Percentiles rank a stretch among this genome's conserved stretches.
phyloP scores from a whole-genome alignment of 441 rosid species.

The Adansonia madagascariensis region DNA sequence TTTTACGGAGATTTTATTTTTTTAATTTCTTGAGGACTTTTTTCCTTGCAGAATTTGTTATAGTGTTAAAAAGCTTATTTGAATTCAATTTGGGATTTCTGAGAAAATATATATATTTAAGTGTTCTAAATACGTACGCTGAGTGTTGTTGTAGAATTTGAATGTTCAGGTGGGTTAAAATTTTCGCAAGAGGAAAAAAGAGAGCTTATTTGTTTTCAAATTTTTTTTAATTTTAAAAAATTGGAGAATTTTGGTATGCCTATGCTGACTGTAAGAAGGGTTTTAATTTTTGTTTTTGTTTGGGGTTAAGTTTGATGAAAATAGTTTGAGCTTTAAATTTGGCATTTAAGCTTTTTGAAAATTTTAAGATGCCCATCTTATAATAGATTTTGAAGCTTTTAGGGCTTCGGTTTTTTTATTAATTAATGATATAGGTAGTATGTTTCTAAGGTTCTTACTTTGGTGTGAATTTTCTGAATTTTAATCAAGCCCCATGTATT shows the following conservation, averaged over 20 bases:
- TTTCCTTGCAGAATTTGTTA: not conserved
- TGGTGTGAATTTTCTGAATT: not conserved
- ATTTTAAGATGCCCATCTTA: not conserved
- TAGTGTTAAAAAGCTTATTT: not conserved
- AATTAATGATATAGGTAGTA: not conserved
- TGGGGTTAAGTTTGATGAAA: not conserved
- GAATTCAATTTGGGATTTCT: not conserved
- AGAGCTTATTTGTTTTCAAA: conserved; percentile 4
- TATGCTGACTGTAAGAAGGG: not conserved
- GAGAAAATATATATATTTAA: not conserved
- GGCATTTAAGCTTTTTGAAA: not conserved
- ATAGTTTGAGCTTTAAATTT: not conserved
- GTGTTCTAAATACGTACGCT: not conserved
- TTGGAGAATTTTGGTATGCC: not conserved
- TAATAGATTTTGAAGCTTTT: not conserved
- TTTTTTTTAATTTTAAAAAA: not conserved
- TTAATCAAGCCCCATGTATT: not conserved
- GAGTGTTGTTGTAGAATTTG: conserved; percentile 14
- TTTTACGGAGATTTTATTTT: not conserved
- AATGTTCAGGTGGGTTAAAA: not conserved
- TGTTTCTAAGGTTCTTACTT: not conserved
- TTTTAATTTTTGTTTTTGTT: not conserved
- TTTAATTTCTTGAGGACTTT: too few species aligned
- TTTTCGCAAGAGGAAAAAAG: not conserved
- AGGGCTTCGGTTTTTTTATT: not conserved